Evolutionary conservation across 1,139 yeast genomes (phyloP), one percentile per base, ranked within the genome.

Genomic region (Hansenula sp.): DNA sequence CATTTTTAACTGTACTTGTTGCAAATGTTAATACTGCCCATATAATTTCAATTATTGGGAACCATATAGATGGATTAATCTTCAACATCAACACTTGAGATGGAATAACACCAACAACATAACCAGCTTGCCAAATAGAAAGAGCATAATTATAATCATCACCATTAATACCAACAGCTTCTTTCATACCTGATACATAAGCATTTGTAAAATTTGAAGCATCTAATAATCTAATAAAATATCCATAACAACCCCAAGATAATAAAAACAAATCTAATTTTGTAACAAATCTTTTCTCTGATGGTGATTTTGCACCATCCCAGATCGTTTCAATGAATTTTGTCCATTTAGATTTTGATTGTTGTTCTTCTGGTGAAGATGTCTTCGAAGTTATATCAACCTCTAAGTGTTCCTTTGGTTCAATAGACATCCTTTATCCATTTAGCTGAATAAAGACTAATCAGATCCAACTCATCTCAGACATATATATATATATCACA

Each of bases 41-140:
- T 32, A 48, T 42, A 4, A 53, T 29, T 36, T 57, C 67, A 47
- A 29, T 77, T 73, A 47, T 24, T 3, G 2, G 69, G 60, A 38
- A 73, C 56, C 6, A 75, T 71, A 55, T 79, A 71, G 46, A 71
- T 70, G 35, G 75, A 60, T 21, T 75, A 48, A 79, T 73, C 73
- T 42, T 68, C 64, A 73, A 64, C 3, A 75, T 62, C 41, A 65
- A 67, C 82, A 29, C 77, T 58, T 61, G 75, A 66, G 10, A 77
- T 75, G 16, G 77, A 12, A 39, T 35, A 13, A 25, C 33, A 24
- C 37, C 37, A 18, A 39, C 32, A 13, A 73, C 68, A 70, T 59
- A 59, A 11, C 64, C 64, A 29, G 56, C 53, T 29, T 51, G 53
- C 44, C 47, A 60, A 30, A 52, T 51, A 11, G 60, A 55, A 29